A percentile compares a stretch with the other conserved stretches of the same genome.
phyloP scores from a whole-genome alignment of 768 basidiomycete genomes.

The Suillus subaureus region DNA sequence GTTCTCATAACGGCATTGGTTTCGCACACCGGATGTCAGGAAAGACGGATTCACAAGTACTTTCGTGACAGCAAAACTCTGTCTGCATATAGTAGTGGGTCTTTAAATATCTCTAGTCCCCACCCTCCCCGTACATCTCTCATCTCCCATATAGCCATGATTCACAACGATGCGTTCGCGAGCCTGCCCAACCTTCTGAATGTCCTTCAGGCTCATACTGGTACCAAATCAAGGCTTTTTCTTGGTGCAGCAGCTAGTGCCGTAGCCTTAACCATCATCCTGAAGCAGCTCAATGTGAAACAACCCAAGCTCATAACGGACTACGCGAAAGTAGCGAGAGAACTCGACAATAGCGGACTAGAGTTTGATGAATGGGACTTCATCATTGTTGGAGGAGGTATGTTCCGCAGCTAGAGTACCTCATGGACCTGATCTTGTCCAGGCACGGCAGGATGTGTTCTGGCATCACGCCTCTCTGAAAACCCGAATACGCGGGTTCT shows the following conservation, averaged over 20 bases:
- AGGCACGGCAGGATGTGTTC: conserved; percentile 48
- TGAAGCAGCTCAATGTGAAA: conserved; percentile 1
- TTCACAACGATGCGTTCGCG: background rate
- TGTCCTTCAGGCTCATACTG: background rate
- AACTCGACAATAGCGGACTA: background rate
- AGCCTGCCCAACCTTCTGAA: conserved; percentile 6
- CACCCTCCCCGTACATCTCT: background rate
- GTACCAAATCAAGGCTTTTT: background rate
- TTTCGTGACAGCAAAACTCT: background rate
- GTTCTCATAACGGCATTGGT: background rate
- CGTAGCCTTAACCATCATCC: conserved; percentile 11
- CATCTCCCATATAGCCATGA: background rate
- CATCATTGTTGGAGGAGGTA: conserved; percentile 59
- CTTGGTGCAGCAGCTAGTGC: conserved; percentile 8
- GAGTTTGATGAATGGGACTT: conserved; percentile 45
- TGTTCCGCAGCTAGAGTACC: background rate
- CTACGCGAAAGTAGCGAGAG: conserved; percentile 15
- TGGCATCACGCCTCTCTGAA: conserved; percentile 47
- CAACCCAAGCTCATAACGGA: conserved; percentile 13
- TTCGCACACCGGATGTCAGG: background rate
- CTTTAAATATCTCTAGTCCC: background rate
- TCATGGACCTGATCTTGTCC: background rate
- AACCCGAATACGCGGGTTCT: conserved; percentile 38
- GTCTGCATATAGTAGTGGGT: background rate
- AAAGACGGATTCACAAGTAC: too few species aligned